Percentiles rank a stretch among this genome's conserved stretches.
phyloP scores from a whole-genome alignment of 1,284 basidiomycete species.

The Salmacisia buchloeana region DNA sequence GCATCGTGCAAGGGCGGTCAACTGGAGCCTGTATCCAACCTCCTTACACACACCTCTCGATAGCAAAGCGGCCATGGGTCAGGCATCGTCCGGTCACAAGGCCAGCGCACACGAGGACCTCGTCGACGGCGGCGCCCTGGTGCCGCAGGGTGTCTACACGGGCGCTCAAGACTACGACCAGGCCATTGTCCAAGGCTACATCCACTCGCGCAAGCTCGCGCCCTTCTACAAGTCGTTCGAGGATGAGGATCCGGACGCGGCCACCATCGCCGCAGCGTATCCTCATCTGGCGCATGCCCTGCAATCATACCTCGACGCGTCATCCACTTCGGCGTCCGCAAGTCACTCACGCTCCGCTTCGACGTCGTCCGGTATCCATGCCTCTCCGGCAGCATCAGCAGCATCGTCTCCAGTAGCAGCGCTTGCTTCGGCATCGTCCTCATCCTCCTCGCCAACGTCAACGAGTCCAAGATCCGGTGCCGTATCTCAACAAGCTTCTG shows the following conservation, averaged over 20 bases:
- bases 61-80: no score
- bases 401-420: background rate
- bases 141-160: slow-evolving; percentile 81
- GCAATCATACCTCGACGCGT: no score
- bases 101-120: background rate
- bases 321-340: no score
- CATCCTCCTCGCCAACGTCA: background rate
- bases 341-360: no score
- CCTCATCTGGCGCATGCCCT: slow-evolving; percentile 53
- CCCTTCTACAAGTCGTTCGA: slow-evolving; percentile 94
- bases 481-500: background rate
- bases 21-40: no score
- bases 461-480: background rate
- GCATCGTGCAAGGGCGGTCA: no score
- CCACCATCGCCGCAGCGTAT: slow-evolving; percentile 60
- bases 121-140: slow-evolving; percentile 64
- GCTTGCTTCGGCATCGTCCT: background rate
- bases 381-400: background rate
- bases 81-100: background rate
- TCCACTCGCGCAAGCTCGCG: slow-evolving; percentile 78
- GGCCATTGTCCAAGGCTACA: slow-evolving; percentile 73
- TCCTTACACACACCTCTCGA: no score
- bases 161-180: slow-evolving; percentile 79
- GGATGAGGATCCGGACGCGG: slow-evolving; percentile 81
- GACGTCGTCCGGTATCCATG: no score